phyloP scores from a whole-genome alignment of 139 green algal species.

The Pleodorina starrii region DNA sequence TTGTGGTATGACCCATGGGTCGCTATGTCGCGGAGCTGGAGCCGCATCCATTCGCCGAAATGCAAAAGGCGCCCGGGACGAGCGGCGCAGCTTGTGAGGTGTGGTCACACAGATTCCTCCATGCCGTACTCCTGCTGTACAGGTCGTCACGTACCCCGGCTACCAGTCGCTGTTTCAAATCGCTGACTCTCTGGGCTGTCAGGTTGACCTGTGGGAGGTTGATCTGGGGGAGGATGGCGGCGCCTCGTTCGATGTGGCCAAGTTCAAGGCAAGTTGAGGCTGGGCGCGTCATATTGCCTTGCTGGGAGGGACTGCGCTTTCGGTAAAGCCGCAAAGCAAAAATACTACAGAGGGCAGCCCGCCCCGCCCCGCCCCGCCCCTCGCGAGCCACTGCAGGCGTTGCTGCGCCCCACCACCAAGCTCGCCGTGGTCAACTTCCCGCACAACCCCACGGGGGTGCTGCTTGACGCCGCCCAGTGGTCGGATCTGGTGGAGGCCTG shows the following conservation, averaged over 20 bases:
- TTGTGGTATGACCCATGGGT: too few relatives aligned
- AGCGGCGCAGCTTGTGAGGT: too few relatives aligned
- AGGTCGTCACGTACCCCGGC: slow-evolving; percentile 66
- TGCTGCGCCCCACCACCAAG: slow-evolving; percentile 46
- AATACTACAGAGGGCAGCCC: too few relatives aligned
- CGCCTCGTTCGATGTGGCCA: slow-evolving; percentile 57
- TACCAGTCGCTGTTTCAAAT: slow-evolving; percentile 87
- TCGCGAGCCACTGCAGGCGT: slow-evolving; percentile 13
- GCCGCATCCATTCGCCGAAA: too few relatives aligned
- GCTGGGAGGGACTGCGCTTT: too few relatives aligned
- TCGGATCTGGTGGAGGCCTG: slow-evolving; percentile 57
- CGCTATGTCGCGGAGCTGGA: too few relatives aligned
- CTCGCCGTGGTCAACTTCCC: slow-evolving; percentile 87
- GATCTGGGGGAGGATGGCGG: neutral
- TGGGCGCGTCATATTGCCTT: too few relatives aligned
- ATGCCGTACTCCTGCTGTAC: neutral
- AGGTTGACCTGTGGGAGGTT: slow-evolving; percentile 70
- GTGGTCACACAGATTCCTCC: too few relatives aligned
- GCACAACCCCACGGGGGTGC: slow-evolving; percentile 85
- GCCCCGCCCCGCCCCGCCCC: too few relatives aligned
- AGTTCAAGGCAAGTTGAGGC: slow-evolving; percentile 43
- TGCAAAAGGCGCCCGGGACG: too few relatives aligned
- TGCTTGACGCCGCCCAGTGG: slow-evolving; percentile 60
- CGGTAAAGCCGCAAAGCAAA: too few relatives aligned
- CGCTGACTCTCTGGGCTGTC: slow-evolving; percentile 66